Base-by-base conservation (phyloP, 2,329 filamentous ascomycete species). In the Xylogone sp. region DNA sequence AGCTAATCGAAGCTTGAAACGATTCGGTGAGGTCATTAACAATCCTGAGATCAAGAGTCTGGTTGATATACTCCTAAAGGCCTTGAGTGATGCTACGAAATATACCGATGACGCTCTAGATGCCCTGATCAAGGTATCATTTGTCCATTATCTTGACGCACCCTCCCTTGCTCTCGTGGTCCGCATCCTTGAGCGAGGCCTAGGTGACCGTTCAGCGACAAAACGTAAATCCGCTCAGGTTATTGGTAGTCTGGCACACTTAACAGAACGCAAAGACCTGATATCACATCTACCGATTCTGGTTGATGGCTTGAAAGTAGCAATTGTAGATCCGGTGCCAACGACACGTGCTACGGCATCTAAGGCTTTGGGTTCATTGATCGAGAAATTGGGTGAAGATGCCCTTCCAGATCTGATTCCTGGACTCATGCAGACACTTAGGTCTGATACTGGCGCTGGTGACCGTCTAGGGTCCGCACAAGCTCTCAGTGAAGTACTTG, bases 371-470 rank as follows among this genome's bases (percentile, higher is more conserved):
- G 94, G 94, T 48, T 97, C 94, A 1, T 81, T 97, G n/a, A 88
- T 99, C 55, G 94, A 99, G 73, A 99, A 99, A 72, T 81, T 99
- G 48, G 94, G 94, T 69, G 94, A 99, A 71, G 94, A 99, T 70
- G 88, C 94, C 43, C 77, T 99, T 59, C 95, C 94, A 43, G 94
- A 99, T 68, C 89, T 99, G 55, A 99, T 99, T 56, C 94, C 95
- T 43, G 92, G 90, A 57, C 85, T 99, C 56, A 99, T 99, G 95
- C 82, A 93, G 59, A 97, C 93, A 0, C 87, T 99, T 71, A 97
- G 96, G 69, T 95, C 94, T 22, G 94, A 99, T 61, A 96, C 92
- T 46, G 93, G 94, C 59, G 95, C 95, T 57, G 94, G 94, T 63
- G 95, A 99, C 70, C 84, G 95, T 68, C 81, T 99, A 62, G 94